Evolutionary conservation across 2,329 filamentous ascomycete species (phyloP).

Genomic region (Neofusicoccum sp.): DNA sequence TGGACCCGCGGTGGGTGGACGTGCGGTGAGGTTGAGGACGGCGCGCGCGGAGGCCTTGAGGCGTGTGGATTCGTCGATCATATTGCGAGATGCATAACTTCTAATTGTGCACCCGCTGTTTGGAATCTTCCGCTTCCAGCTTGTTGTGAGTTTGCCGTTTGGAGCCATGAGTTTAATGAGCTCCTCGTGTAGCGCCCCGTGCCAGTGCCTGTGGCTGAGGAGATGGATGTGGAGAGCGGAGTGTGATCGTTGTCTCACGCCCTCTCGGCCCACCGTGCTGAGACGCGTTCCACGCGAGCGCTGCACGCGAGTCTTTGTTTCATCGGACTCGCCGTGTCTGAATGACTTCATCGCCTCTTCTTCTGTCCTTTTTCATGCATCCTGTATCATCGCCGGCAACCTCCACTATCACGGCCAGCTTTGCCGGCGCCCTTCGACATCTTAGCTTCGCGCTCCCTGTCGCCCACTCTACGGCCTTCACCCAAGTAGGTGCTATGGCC

Average conservation of each 20-base stretch:
- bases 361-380: no score
- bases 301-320: not conserved
- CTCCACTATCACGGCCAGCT: no score
- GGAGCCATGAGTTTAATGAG: not conserved
- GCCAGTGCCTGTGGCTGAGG: conserved; percentile 1
- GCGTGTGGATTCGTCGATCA: conserved; percentile 9
- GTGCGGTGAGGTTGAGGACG: conserved; percentile 1
- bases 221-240: not conserved
- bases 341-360: no score
- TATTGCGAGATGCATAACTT: conserved; percentile 2
- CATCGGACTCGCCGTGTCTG: no score
- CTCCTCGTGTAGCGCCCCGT: not conserved
- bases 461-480: no score
- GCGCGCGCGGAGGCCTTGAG: not conserved
- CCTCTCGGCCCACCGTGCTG: not conserved
- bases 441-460: no score
- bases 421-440: no score
- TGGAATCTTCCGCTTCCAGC: not conserved
- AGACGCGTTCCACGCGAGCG: not conserved
- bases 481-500: no score
- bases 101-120: not conserved
- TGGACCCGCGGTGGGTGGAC: not conserved
- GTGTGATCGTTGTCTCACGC: not conserved
- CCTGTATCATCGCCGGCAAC: no score
- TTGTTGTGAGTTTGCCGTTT: conserved; percentile 1